A percentile compares a stretch with the other conserved stretches of the same genome.
These are phyloP conservation scores for Pyrus betulifolia DNA, from an alignment of 306 rosid genomes.

Conservation along the genomic window DNA sequence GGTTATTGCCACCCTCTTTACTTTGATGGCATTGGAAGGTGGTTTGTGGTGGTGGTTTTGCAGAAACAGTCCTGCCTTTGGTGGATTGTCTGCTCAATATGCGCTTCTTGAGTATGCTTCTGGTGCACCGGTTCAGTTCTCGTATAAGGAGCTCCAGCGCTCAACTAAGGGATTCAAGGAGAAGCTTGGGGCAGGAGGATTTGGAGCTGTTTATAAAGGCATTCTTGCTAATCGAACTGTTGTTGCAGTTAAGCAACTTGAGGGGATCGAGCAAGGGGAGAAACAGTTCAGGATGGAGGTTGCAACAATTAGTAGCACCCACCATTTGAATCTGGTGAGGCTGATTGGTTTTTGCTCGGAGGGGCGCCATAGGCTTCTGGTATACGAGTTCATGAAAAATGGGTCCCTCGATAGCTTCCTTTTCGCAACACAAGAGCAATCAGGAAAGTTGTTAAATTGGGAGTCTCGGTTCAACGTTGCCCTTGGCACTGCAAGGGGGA, in stretches of 20 bases:
- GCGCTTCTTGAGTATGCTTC: slow-evolving; percentile 98
- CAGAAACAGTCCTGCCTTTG: slow-evolving; percentile 38
- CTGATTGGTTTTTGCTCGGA: slow-evolving; percentile 87
- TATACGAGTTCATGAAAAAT: slow-evolving; percentile 81
- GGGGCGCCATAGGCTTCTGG: slow-evolving; percentile 76
- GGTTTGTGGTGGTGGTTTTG: slow-evolving; percentile 80
- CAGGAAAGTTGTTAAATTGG: slow-evolving; percentile 59
- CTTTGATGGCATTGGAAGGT: slow-evolving; percentile 50
- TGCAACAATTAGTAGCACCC: slow-evolving; percentile 80
- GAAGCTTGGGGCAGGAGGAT: slow-evolving; percentile 86
- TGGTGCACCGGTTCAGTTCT: slow-evolving; percentile 82
- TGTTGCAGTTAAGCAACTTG: slow-evolving; percentile 83
- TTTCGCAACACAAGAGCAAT: slow-evolving; percentile 31
- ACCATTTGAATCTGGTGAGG: slow-evolving; percentile 82
- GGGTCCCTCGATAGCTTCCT: slow-evolving; percentile 65
- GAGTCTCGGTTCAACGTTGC: slow-evolving; percentile 56
- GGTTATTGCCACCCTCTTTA: slow-evolving; percentile 48
- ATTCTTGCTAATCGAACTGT: slow-evolving; percentile 56
- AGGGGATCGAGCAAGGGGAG: slow-evolving; percentile 86
- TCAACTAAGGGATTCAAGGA: slow-evolving; percentile 79
- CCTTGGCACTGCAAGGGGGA: slow-evolving; percentile 78
- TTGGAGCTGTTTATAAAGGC: slow-evolving; percentile 76
- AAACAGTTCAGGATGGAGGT: slow-evolving; percentile 85
- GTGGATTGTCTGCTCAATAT: slow-evolving; percentile 59
- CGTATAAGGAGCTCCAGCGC: slow-evolving; percentile 63